Base-by-base conservation (phyloP, 2,329 filamentous ascomycete species). In the Ambrosiella cleistominuta region DNA sequence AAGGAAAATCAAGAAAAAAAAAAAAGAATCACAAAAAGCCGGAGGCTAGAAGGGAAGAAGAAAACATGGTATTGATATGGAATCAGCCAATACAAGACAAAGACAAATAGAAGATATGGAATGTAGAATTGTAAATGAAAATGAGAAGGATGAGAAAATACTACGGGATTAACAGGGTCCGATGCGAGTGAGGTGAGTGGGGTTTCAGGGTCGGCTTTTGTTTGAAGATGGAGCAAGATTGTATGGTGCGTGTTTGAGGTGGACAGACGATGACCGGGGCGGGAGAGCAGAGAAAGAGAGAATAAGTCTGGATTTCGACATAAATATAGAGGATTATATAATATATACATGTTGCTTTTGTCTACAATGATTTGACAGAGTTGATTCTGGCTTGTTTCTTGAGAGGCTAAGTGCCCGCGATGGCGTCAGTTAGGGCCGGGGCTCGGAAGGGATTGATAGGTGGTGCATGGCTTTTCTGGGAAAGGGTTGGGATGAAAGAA, bases 211-310 rank as follows among this genome's bases (percentile, higher is more conserved):
- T 47, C 19, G 44, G n/a, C 44, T 17, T 5, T 47, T 13, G 44
- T 47, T 17, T 8, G 44, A 47, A 47, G 44, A 47, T 47, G 44
- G 44, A 47, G 44, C 8, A 13, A 47, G 44, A 13, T 47, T 47
- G 44, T 47, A 47, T 47, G 35, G 35, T n/a, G 15, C 35, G 47
- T 58, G 56, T 58, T 58, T 58, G 56, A 58, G 56, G 56, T 58
- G 53, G 38, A 58, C 56, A 40, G 56, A 58, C 56, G 49, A 6
- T 47, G 44, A 17, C n/a, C n/a, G 44, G 44, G 44, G 44, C 19
- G 19, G 19, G 19, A 19, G 19, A 11, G 2, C 9, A 8, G 44
- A n/a, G 11, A 17, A 47, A 8, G 27, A 5, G 27, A 27, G 44
- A 17, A 47, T 11, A 15, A 47, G 44, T 47, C 44, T 47, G 19